Conservation (phyloP, 2,329 filamentous ascomycete species). For the Fusarium haematococcum region DNA sequence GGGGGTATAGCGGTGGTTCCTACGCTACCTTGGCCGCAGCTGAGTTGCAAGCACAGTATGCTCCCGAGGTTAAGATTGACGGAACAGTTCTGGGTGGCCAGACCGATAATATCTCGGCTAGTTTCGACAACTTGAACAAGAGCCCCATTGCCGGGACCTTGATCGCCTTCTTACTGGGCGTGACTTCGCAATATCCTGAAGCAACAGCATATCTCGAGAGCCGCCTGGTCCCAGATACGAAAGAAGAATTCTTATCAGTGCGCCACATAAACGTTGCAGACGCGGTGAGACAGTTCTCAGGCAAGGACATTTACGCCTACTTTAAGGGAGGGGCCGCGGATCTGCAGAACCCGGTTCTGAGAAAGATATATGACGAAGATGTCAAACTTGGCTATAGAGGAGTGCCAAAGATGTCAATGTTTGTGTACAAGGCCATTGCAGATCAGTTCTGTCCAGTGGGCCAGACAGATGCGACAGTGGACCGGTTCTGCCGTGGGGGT, state of each 20-base stretch:
- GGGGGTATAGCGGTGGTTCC: slow-evolving; percentile 41
- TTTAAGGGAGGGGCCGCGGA: slow-evolving; percentile 44
- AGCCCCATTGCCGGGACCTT: slow-evolving; percentile 24
- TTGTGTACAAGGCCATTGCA: slow-evolving; percentile 61
- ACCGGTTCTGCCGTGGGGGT: slow-evolving; percentile 54
- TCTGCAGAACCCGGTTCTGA: slow-evolving; percentile 34
- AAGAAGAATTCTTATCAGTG: slow-evolving; percentile 21
- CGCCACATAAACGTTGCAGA: slow-evolving; percentile 4
- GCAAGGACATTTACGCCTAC: slow-evolving; percentile 45
- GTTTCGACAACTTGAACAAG: slow-evolving; percentile 24
- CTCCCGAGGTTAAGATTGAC: slow-evolving; percentile 17
- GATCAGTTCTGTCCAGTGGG: slow-evolving; percentile 58
- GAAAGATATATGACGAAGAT: slow-evolving; percentile 44
- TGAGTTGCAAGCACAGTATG: slow-evolving; percentile 31
- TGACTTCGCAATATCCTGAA: slow-evolving; percentile 32
- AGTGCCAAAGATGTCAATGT: slow-evolving; percentile 59
- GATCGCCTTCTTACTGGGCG: slow-evolving; percentile 25
- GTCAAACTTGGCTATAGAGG: slow-evolving; percentile 51
- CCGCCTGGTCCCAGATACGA: slow-evolving; percentile 5
- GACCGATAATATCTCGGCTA: slow-evolving; percentile 28
- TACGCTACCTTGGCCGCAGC: slow-evolving; percentile 30
- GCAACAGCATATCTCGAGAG: slow-evolving; percentile 26
- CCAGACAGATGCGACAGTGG: slow-evolving; percentile 57
- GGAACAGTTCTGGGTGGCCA: slow-evolving; percentile 34
- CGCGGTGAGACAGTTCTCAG: slow-evolving; percentile 30